Percentiles rank a stretch among this genome's conserved stretches.
These are phyloP conservation scores for Entonaema liquescens DNA, from an alignment of 495 filamentous ascomycete genomes.

Conservation along the genomic window DNA sequence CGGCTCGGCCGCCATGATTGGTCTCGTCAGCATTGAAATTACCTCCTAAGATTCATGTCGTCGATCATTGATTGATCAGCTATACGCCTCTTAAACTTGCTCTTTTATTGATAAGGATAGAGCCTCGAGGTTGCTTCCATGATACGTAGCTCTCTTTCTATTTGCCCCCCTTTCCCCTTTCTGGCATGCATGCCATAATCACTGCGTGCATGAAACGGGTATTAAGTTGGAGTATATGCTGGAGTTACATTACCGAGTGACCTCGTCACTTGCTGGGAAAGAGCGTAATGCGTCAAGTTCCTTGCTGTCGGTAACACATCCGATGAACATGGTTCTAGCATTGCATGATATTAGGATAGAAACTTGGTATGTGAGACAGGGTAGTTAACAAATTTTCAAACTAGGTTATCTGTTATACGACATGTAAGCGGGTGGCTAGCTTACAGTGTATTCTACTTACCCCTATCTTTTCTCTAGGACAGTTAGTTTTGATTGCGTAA, in stretches of 20 bases:
- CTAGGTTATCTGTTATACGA: neutral
- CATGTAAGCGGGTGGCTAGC: neutral
- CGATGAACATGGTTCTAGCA: conserved; percentile 16
- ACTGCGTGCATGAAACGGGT: neutral
- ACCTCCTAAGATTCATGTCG: neutral
- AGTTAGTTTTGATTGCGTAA: neutral
- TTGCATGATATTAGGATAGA: conserved; percentile 9
- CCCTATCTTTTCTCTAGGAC: neutral
- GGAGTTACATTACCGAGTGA: neutral
- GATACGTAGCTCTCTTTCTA: conserved; percentile 1
- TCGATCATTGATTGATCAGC: conserved; percentile 5
- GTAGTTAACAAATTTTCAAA: conserved; percentile 11
- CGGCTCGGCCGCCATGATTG: neutral
- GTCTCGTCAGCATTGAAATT: conserved; percentile 1
- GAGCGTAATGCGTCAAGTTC: conserved; percentile 4
- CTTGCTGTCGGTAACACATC: conserved; percentile 15
- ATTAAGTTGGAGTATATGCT: neutral
- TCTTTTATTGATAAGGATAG: neutral
- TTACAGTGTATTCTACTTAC: neutral
- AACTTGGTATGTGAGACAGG: conserved; percentile 5
- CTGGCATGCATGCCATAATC: neutral
- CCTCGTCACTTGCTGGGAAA: neutral
- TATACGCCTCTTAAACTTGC: neutral
- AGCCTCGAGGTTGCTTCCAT: neutral
- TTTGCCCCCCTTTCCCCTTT: neutral